These are phyloP conservation scores for Fusarium cyanostomum DNA, from an alignment of 2,329 filamentous ascomycete genomes.

Conservation along the genomic window DNA sequence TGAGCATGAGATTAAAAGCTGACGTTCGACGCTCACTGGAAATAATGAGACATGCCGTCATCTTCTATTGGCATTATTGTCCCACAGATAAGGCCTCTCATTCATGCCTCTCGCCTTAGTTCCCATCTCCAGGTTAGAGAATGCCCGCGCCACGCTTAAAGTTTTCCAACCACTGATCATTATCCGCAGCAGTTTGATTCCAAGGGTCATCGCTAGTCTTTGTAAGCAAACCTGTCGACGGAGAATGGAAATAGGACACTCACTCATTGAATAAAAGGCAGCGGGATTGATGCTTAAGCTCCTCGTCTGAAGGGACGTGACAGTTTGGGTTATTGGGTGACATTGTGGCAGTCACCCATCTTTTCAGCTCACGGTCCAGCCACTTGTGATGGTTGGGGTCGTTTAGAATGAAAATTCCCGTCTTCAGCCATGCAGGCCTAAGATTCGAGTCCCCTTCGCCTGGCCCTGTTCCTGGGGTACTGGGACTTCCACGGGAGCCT, in stretches of 20 bases:
- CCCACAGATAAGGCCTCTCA: no score
- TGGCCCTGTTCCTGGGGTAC: not conserved
- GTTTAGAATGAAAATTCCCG: conserved; percentile 34
- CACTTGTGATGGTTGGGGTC: conserved; percentile 41
- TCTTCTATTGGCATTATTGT: no score
- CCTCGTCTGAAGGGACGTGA: conserved; percentile 49
- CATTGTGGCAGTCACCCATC: conserved; percentile 45
- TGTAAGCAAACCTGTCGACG: not conserved
- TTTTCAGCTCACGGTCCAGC: conserved; percentile 40
- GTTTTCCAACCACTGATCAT: conserved; percentile 64
- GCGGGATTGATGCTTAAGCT: conserved; percentile 48
- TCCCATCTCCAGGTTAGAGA: not conserved
- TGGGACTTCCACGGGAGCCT: not conserved
- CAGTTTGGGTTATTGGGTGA: conserved; percentile 46
- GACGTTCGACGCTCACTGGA: no score
- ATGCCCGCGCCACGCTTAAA: conserved; percentile 65
- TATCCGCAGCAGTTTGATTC: conserved; percentile 67
- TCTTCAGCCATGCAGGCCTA: conserved; percentile 28
- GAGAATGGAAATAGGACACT: not conserved
- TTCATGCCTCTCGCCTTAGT: no score
- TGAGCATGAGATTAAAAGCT: no score
- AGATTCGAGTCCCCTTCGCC: conserved; percentile 4
- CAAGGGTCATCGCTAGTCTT: conserved; percentile 62
- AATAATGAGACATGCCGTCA: no score
- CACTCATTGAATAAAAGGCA: conserved; percentile 48